Base-by-base conservation (phyloP, 169 alveolate genomes). In the Cystoisospora suis region DNA sequence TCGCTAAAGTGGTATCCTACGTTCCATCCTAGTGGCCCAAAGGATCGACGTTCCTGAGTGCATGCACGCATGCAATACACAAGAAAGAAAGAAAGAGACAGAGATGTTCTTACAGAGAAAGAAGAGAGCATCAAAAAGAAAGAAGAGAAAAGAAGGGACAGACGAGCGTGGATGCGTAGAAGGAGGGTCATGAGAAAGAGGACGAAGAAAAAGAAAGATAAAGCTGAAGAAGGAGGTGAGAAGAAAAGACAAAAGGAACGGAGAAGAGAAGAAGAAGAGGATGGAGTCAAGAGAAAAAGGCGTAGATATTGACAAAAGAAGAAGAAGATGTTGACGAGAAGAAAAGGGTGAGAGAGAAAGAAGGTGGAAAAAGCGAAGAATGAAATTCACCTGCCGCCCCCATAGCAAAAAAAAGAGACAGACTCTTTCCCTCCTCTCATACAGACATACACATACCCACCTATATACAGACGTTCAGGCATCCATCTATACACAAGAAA, bases 1-100 rank as follows among this genome's bases (percentile, higher is more conserved):
- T 96, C 97, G 88, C 97, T 96, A 95, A 97, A 98, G 90, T 97
- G 98, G 92, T 98, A 97, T 40, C 99, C 99, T 72, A 97, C 97
- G 95, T 99, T 97, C 98, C 98, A 98, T n/a, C 99, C 99, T 69
- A 98, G 94, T 56, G 99, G 97, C 34, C 99, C 99, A 95, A 96
- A 98, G 89, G 97, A 96, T 92, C 98, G 94, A 46, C 99, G 94
- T 95, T 97, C 99, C 91, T 97, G 96, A 49, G 97, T 98, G 88
- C 96, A 94, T 46, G 98, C 97, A 77, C 45, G 42, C 45, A 17
- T 17, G 6, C 15, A 12, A 7, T 36, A 72, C 83, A 49, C 53
- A 53, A 49, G 4, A 47, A 2, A 81, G 7, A 44, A 77, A 0
- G 93, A 96, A 94, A 58, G 94, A 94, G 12, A 94, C 91, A 0